phyloP scores from a whole-genome alignment of 306 rosid species.

The Geum urbanum region DNA sequence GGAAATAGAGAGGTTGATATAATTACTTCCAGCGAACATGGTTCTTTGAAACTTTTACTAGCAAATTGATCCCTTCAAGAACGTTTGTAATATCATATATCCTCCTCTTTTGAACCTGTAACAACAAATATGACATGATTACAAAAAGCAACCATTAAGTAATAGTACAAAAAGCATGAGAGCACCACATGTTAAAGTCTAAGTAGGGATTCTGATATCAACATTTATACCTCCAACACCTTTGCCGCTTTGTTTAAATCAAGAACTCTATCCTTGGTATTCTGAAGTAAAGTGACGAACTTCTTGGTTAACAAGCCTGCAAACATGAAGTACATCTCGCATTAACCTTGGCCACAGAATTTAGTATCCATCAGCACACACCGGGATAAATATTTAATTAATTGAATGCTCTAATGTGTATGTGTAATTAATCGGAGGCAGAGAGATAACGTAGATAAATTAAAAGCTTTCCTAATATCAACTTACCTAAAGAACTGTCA shows the following conservation, averaged over 20 bases:
- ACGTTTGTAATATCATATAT: constrained; percentile 86
- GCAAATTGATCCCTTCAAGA: constrained; percentile 79
- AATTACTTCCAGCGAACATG: constrained; percentile 79
- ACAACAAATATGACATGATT: constrained; percentile 20
- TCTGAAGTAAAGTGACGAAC: constrained; percentile 54
- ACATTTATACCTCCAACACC: constrained; percentile 51
- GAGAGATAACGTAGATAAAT: not conserved
- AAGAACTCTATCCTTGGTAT: constrained; percentile 63
- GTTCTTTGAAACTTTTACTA: constrained; percentile 75
- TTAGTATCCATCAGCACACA: not conserved
- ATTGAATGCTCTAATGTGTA: not conserved
- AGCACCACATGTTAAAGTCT: not conserved
- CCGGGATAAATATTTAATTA: not conserved
- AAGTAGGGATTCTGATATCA: constrained; percentile 1
- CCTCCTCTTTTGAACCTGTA: constrained; percentile 78
- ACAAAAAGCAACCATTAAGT: not conserved
- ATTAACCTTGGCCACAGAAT: not conserved
- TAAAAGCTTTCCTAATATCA: not conserved
- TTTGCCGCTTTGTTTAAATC: constrained; percentile 70
- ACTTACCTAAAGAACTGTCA: constrained; percentile 82
- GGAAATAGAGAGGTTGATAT: constrained; percentile 1
- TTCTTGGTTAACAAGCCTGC: constrained; percentile 86
- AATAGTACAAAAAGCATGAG: not conserved
- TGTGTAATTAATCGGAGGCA: not conserved
- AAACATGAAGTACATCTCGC: constrained; percentile 19